phyloP scores from a whole-genome alignment of 1,284 basidiomycete species.

The Malassezia obtusa region DNA sequence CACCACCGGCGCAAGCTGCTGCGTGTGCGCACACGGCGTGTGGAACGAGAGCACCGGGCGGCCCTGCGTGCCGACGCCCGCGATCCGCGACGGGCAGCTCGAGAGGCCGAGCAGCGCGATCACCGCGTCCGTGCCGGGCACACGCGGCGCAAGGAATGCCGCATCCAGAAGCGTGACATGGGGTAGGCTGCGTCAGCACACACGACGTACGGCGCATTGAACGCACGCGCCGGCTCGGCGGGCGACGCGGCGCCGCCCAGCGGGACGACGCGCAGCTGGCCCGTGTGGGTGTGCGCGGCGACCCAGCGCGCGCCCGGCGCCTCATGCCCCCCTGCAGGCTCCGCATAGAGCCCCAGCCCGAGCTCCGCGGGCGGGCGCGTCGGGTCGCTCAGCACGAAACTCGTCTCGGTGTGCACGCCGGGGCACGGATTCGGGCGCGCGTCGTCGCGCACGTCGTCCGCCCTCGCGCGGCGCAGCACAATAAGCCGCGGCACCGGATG shows the following conservation, averaged over 20 bases:
- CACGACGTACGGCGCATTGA: conserved; percentile 2
- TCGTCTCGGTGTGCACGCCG: background rate
- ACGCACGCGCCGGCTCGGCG: background rate
- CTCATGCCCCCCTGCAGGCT: background rate
- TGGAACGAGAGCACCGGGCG: conserved; percentile 45
- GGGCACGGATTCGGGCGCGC: background rate
- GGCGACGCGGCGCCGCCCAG: background rate
- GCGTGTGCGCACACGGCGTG: conserved; percentile 18
- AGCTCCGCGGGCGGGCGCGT: conserved; percentile 5
- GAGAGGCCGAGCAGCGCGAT: conserved; percentile 39
- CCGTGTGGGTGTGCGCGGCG: conserved; percentile 1
- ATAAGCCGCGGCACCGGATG: conserved; percentile 12
- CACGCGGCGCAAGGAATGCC: conserved; percentile 20
- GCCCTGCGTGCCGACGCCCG: conserved; percentile 34
- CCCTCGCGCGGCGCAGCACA: background rate
- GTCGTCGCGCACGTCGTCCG: background rate
- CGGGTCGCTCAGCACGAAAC: background rate
- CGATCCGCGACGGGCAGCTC: conserved; percentile 25
- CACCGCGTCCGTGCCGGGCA: conserved; percentile 2
- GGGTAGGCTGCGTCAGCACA: conserved; percentile 20
- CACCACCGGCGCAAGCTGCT: conserved; percentile 27
- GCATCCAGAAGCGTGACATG: conserved; percentile 32
- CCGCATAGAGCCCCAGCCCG: conserved; percentile 5
- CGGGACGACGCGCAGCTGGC: conserved; percentile 4
- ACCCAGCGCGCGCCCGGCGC: background rate